A percentile compares a stretch with the other conserved stretches of the same genome.
Evolutionary conservation across 805 yeast genomes (phyloP).

Genomic region (Pachysolen tannophilus): DNA sequence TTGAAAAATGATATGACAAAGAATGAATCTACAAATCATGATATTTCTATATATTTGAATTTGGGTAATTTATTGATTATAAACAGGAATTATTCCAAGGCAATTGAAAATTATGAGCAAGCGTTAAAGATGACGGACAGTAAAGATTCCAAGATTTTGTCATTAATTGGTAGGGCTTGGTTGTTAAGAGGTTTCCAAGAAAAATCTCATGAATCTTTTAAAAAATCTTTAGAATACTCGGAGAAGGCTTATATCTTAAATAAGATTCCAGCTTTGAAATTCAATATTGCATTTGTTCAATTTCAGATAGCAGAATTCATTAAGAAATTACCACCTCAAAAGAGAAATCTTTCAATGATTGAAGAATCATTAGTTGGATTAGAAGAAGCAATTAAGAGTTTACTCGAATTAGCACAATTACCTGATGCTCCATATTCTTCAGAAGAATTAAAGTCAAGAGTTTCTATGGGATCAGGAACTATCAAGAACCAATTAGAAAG

Average conservation of each 20-base stretch:
- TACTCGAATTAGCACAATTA: conserved; percentile 53
- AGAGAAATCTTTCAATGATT: conserved; percentile 58
- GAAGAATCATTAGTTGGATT: conserved; percentile 47
- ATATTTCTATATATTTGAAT: conserved; percentile 74
- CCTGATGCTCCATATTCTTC: conserved; percentile 69
- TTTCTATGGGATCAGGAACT: conserved; percentile 76
- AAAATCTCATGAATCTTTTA: conserved; percentile 50
- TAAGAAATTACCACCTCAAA: conserved; percentile 48
- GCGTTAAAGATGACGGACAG: conserved; percentile 63
- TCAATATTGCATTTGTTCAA: conserved; percentile 77
- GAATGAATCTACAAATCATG: conserved; percentile 50
- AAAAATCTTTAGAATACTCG: conserved; percentile 56
- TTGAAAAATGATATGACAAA: conserved; percentile 50
- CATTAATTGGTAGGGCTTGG: conserved; percentile 86
- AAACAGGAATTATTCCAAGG: conserved; percentile 72
- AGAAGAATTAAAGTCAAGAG: conserved; percentile 76
- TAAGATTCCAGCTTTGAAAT: conserved; percentile 43
- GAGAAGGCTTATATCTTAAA: conserved; percentile 42
- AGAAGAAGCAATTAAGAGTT: conserved; percentile 48
- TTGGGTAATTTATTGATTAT: conserved; percentile 84
- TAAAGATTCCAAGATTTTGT: conserved; percentile 56
- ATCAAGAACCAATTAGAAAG: conserved; percentile 64
- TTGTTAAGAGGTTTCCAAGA: conserved; percentile 66
- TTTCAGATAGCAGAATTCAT: conserved; percentile 83
- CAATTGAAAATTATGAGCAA: conserved; percentile 82